Base-by-base conservation (phyloP, 345 rosid species). In the Eutrema heterophyllum region DNA sequence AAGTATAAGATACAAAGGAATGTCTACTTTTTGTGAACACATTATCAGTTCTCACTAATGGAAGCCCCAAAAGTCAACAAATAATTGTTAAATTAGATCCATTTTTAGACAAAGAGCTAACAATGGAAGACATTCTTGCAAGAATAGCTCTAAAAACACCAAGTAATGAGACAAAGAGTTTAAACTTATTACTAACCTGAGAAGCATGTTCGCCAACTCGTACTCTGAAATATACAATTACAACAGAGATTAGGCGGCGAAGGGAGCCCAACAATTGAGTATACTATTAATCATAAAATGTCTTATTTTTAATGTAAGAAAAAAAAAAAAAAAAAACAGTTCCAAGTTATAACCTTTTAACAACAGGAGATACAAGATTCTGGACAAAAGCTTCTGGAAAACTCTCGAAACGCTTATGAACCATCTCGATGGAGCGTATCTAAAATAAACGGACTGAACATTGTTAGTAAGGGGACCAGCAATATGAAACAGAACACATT, bases 391-490 rank as follows among this genome's bases (percentile, higher is more conserved):
- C 99, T 82, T 87, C 86, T 14, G 99, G 99, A 68, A 95, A 95
- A 83, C 91, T 87, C 92, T 95, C 98, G 82, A 92, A 95, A 76
- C 99, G 98, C 81, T 90, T 95, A 74, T 92, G 97, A 67, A 95
- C 78, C 99, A 95, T 95, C 79, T 95, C 99, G 32, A 89, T 85
- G 39, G 97, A 76, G 36, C 98, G 97, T 78, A 95, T 95, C 99
- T 95, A 80, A 54, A 63, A 76, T 32, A 61, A 54, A 67, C 36
- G 51, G 53, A 53, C 12, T 58, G 45, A 30, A 67, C 62, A 75
- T 29, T 44, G n/a, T 46, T 62, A 73, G 51, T 69, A 43, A 66
- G 45, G 57, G 59, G 33, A 48, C 64, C 38, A 27, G 64, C 35
- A 49, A 70, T 51, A 69, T 70, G 49, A 43, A 73, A 70, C 27